Percentiles rank a stretch among this genome's conserved stretches.
phyloP scores from a whole-genome alignment of 805 yeast species.

The Spathaspora hagerdaliae region DNA sequence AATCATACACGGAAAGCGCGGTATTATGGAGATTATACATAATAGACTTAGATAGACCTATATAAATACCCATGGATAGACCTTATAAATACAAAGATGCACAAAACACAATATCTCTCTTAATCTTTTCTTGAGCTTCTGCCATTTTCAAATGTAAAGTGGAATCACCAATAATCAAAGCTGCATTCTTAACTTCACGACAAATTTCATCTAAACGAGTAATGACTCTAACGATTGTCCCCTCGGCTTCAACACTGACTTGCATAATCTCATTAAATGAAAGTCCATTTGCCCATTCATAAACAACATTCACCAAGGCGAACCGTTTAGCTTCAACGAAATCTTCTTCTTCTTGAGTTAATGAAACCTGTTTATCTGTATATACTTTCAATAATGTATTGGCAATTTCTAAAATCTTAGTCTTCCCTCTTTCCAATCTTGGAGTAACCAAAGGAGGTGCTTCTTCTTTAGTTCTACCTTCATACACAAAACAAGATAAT shows the following conservation, averaged over 20 bases:
- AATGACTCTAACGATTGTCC: slow-evolving; percentile 93
- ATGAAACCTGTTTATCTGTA: slow-evolving; percentile 61
- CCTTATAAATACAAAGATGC: slow-evolving; percentile 79
- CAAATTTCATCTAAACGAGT: slow-evolving; percentile 93
- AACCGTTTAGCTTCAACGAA: slow-evolving; percentile 82
- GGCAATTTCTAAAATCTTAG: slow-evolving; percentile 67
- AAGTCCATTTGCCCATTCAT: slow-evolving; percentile 96
- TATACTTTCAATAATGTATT: slow-evolving; percentile 58
- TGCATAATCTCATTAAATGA: slow-evolving; percentile 89
- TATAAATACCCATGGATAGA: slow-evolving; percentile 56
- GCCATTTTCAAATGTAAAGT: slow-evolving; percentile 85
- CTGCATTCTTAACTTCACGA: slow-evolving; percentile 90
- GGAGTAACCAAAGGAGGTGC: slow-evolving; percentile 72
- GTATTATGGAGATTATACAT: slow-evolving; percentile 18
- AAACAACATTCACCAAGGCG: slow-evolving; percentile 88
- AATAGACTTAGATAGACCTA: background rate
- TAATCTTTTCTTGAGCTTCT: slow-evolving; percentile 89
- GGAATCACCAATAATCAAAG: slow-evolving; percentile 91
- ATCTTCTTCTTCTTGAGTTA: slow-evolving; percentile 81
- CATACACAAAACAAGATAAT: slow-evolving; percentile 87
- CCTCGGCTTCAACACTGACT: slow-evolving; percentile 87
- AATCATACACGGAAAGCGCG: slow-evolving; percentile 24
- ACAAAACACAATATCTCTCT: slow-evolving; percentile 95
- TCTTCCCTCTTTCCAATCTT: slow-evolving; percentile 66
- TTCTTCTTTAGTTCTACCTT: slow-evolving; percentile 66